Evolutionary conservation across 2,329 filamentous ascomycete species (phyloP), one percentile per base, ranked within the genome.

Genomic region (Fusarium oxysporum): DNA sequence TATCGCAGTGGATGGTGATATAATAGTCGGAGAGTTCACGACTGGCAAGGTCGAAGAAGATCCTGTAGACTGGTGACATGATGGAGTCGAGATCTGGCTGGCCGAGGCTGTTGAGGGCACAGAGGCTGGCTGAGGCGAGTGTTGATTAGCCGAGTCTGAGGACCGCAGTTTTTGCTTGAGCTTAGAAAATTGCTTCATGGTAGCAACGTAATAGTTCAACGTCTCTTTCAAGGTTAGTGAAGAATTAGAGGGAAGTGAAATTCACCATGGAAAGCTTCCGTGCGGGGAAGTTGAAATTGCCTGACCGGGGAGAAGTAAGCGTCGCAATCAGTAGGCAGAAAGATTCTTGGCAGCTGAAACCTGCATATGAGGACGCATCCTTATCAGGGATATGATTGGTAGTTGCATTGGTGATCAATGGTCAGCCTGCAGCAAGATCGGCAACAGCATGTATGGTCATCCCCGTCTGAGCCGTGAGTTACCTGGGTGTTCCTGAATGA

Each of bases 21-120:
- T 1, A 3, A 2, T 12, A n/a, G 10, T 0, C 0, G 45, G 3
- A 8, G 28, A n/a, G 4, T 21, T 1, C 4, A 8, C 2, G 0
- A n/a, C 1, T 17, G 28, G 14, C 0, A 23, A 10, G 0, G 5
- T 17, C 21, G 23, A 6, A 17, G 3, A 48, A 13, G 28, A 9
- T 0, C 1, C 14, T 4, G 21, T 48, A 6, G 21, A 8, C 1
- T 48, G 10, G 23, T 23, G 21, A 0, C 7, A 9, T 32, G 45
- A 23, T 7, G 21, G 5, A 9, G 14, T 12, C 7, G 45, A 8
- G 21, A 32, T 23, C 10, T 50, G 30, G 16, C 30, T 50, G 5
- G 30, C 19, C 0, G 30, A 23, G 2, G 14, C 16, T 50, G 30
- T 1, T 23, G 14, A 3, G 5, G 47, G 30, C 2, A 13, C 1